Evolutionary conservation across 805 yeast genomes (phyloP).

Genomic region (Wickerhamomyces canadensis): DNA sequence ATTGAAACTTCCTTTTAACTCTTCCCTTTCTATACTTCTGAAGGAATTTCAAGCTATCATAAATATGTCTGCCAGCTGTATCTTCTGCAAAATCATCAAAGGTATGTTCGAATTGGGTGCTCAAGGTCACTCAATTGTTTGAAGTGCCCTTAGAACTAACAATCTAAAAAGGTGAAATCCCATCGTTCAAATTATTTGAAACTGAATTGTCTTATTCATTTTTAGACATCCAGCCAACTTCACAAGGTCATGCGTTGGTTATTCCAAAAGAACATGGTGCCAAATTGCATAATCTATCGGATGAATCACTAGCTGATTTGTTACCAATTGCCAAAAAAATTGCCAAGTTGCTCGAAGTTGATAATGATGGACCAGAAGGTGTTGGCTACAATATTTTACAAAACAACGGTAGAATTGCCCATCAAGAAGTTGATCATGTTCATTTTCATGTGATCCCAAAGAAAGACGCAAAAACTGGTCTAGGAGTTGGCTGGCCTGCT

Average conservation of each 20-base stretch:
- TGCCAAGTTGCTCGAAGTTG: constrained; percentile 65
- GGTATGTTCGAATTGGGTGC: too few species aligned
- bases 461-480: constrained; percentile 64
- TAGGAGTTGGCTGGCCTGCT: constrained; percentile 94
- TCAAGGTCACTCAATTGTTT: constrained; percentile 20
- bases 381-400: constrained; percentile 84
- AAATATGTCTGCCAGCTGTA: constrained; percentile 60
- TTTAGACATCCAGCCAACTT: constrained; percentile 88
- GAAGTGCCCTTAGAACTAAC: constrained; percentile 3
- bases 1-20: neutral
- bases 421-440: constrained; percentile 92
- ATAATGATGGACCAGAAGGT: constrained; percentile 57
- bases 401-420: constrained; percentile 93
- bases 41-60: too few species aligned
- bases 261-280: constrained; percentile 95
- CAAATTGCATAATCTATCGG: constrained; percentile 87
- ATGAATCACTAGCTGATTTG: constrained; percentile 79
- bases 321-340: constrained; percentile 86
- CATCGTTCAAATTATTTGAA: constrained; percentile 85
- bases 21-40: too few species aligned
- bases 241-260: constrained; percentile 82
- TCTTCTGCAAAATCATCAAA: constrained; percentile 91
- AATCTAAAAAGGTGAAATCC: constrained; percentile 76
- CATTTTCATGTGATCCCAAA: constrained; percentile 97
- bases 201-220: constrained; percentile 79